Percentiles rank a stretch among this genome's conserved stretches.
These are phyloP conservation scores for Apiospora arundinis DNA, from an alignment of 2,329 filamentous ascomycete genomes.

Conservation along the genomic window DNA sequence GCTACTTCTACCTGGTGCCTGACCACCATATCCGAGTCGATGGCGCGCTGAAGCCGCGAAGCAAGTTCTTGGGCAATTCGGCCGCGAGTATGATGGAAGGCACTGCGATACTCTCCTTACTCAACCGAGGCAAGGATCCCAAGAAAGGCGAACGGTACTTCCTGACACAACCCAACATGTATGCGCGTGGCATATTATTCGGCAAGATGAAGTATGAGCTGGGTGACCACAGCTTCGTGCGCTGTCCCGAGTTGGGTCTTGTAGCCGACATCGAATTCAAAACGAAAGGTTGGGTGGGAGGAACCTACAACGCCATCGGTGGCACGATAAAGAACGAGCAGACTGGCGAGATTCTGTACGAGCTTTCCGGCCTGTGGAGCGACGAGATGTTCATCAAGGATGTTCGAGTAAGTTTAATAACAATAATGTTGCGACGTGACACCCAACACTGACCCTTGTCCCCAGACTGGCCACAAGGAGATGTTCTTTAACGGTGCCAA, in stretches of 20 bases:
- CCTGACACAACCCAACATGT: slow-evolving; percentile 98
- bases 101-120: slow-evolving; percentile 81
- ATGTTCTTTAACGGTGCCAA: slow-evolving; percentile 86
- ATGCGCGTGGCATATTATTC: slow-evolving; percentile 93
- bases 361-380: slow-evolving; percentile 91
- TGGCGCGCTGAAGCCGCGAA: slow-evolving; percentile 91
- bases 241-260: slow-evolving; percentile 86
- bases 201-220: slow-evolving; percentile 99
- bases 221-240: slow-evolving; percentile 91
- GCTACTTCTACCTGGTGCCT: slow-evolving; percentile 98
- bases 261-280: slow-evolving; percentile 97
- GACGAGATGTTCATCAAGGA: slow-evolving; percentile 94
- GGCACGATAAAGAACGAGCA: slow-evolving; percentile 88
- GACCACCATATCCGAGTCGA: slow-evolving; percentile 94
- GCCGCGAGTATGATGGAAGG: slow-evolving; percentile 99
- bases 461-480: slow-evolving; percentile 84
- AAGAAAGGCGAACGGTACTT: slow-evolving; percentile 85
- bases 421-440: not conserved
- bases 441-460: not conserved
- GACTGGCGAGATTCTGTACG: slow-evolving; percentile 86
- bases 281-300: slow-evolving; percentile 95
- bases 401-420: slow-evolving; percentile 66
- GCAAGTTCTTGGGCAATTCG: slow-evolving; percentile 95
- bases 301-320: slow-evolving; percentile 95
- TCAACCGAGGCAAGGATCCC: slow-evolving; percentile 75